Evolutionary conservation across 2,329 filamentous ascomycete species (phyloP), one percentile per base, ranked within the genome.

Genomic region (Epichloe festucae): DNA sequence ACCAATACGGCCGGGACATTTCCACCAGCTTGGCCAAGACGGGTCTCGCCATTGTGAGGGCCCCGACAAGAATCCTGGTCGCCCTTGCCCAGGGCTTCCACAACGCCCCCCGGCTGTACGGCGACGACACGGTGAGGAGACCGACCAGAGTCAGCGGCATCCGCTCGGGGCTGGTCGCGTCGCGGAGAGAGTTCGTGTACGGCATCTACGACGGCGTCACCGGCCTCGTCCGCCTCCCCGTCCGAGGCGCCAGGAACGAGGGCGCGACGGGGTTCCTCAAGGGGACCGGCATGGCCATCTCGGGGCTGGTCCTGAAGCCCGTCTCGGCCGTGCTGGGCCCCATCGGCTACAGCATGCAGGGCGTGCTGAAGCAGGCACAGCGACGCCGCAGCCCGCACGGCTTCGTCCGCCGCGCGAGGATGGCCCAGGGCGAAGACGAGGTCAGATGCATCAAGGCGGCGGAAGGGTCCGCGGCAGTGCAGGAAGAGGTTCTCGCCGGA

Each of bases 41-140:
- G 0, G 73, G 73, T 0, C 61, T 68, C 2, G 76, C 79, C 4
- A 65, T 83, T 4, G 72, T 71, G 6, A 72, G 70, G 54, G 76
- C 79, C 0, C 83, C 83, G 0, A 76, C 84, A 56, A 75, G 83
- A 57, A 63, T 85, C 2, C 73, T 76, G 0, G 66, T 85, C 41
- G 79, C 80, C 0, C 62, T 86, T 2, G 79, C 80, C 1, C 81
- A 85, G 60, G 83, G 82, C 1, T 85, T 86, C 56, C 82, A 86
- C 62, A 87, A 87, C 56, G 81, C 81, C 0, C 83, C 1, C 1
- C 75, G 81, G 2, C 70, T 87, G 0, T 87, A 87, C 57, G 83
- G 82, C 14, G 84, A 87, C 58, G 75, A 79, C 47, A 86, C 82
- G 1, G 84, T 87, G 2, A 75, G 84, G 3, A 74, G 75, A 2